These are phyloP conservation scores for Penicillium dipodomyicola DNA, from an alignment of 495 filamentous ascomycete genomes.

Conservation along the genomic window DNA sequence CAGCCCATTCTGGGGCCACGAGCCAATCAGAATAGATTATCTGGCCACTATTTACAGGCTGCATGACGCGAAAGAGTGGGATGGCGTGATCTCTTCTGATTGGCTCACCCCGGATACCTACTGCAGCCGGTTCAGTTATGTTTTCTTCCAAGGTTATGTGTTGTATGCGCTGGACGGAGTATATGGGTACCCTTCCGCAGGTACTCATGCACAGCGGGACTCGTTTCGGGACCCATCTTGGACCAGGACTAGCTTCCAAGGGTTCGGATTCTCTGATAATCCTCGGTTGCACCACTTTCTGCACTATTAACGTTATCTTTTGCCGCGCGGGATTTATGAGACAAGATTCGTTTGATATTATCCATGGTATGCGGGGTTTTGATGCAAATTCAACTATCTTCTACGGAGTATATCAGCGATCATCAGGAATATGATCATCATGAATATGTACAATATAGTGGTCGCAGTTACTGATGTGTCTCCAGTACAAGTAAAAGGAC, in stretches of 20 bases:
- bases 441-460: background rate
- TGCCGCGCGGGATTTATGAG: constrained; percentile 20
- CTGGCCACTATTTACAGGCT: constrained; percentile 36
- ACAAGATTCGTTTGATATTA: constrained; percentile 10
- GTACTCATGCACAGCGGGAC: constrained; percentile 4
- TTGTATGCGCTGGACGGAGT: constrained; percentile 2
- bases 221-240: constrained; percentile 3
- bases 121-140: constrained; percentile 17
- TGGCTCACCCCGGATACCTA: constrained; percentile 20
- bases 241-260: constrained; percentile 1
- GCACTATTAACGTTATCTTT: constrained; percentile 10
- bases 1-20: constrained; percentile 28
- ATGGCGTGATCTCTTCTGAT: constrained; percentile 36
- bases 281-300: constrained; percentile 6
- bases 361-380: constrained; percentile 7
- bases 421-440: background rate
- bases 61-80: constrained; percentile 40
- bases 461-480: background rate
- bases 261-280: background rate
- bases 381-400: background rate
- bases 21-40: constrained; percentile 28
- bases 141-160: constrained; percentile 4
- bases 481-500: background rate
- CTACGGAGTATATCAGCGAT: background rate
- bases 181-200: constrained; percentile 9